Evolutionary conservation across 2,329 filamentous ascomycete species (phyloP).

Genomic region (Aspergillus ustus): DNA sequence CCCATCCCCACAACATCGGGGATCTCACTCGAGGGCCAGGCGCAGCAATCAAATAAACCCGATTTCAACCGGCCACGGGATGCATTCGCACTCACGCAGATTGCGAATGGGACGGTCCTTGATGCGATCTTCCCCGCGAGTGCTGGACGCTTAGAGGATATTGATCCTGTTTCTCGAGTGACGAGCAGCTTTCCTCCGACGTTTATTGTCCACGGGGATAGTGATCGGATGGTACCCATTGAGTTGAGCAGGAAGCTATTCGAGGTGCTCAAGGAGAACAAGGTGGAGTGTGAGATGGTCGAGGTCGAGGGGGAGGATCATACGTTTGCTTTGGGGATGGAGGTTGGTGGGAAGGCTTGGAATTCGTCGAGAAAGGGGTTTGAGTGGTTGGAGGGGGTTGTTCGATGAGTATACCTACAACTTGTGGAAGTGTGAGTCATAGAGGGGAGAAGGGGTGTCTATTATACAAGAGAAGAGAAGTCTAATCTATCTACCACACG

Average conservation of each 20-base stretch:
- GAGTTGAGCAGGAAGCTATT: slow-evolving; percentile 40
- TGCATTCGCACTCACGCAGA: slow-evolving; percentile 49
- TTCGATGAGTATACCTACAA: slow-evolving; percentile 1
- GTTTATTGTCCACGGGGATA: slow-evolving; percentile 48
- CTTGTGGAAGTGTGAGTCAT: not conserved
- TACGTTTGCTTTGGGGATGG: slow-evolving; percentile 50
- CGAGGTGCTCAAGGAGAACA: slow-evolving; percentile 29
- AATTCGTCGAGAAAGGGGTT: slow-evolving; percentile 46
- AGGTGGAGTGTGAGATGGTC: slow-evolving; percentile 41
- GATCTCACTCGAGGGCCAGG: slow-evolving; percentile 50
- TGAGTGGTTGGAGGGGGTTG: slow-evolving; percentile 45
- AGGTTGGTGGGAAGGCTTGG: slow-evolving; percentile 41
- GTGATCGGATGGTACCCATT: slow-evolving; percentile 47
- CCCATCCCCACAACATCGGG: slow-evolving; percentile 46
- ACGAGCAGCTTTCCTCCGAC: slow-evolving; percentile 41
- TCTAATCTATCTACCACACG: not conserved
- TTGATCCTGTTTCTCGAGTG: slow-evolving; percentile 44
- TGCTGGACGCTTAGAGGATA: slow-evolving; percentile 25
- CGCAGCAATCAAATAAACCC: slow-evolving; percentile 32
- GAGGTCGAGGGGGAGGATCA: slow-evolving; percentile 50
- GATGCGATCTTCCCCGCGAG: slow-evolving; percentile 34
- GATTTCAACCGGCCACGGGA: slow-evolving; percentile 44
- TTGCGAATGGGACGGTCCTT: slow-evolving; percentile 46
- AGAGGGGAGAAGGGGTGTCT: not conserved
- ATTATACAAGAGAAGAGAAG: not conserved